Evolutionary conservation across 352 stramenopile species (phyloP), one percentile per base, ranked within the genome.

Genomic region (Phytophthora pinifolia): DNA sequence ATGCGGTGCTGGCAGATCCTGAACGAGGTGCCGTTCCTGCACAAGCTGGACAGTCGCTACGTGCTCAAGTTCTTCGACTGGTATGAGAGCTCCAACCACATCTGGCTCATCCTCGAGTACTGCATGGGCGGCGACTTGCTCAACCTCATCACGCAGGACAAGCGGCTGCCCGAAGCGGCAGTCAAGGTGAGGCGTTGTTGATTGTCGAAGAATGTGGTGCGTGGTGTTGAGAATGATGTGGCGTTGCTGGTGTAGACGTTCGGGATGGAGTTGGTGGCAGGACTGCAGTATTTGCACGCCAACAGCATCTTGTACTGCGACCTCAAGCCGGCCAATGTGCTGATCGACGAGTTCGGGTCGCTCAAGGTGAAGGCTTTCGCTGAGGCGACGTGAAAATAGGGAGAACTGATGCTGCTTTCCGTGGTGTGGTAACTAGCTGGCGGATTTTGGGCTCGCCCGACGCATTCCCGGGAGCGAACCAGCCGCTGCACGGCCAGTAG

Each of bases 61-160:
- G 82, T 96, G 37, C 70, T 97, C 53, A 92, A 88, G 67, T 98
- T 98, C 62, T 92, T 88, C 76, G 94, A 97, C 67, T 98, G 92
- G 92, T 98, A 98, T 76, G 92, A 98, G 72, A 97, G 91, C 47
- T 76, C 89, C 51, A 97, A 98, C 72, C 94, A 97, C 76, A 94
- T 98, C 34, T 98, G 91, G 91, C 74, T 98, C 54, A 97, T 98
- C 59, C 79, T 97, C 22, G 92, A 98, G 75, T 97, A 89, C 70
- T 97, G 89, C 51, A 96, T 96, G 47, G 92, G 91, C 41, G 89
- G 88, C 35, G 86, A 96, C 60, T 67, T 97, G 56, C 74, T 95
- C 42, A 94, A 94, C 30, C 74, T 97, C 54, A 89, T 97, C 51
- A 93, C 87, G 18, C 86, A 96, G 62, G 83, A 94, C 64, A 87